Base-by-base conservation (phyloP, 192 early-diverging fungal genomes). In the Mortierella claussenii region DNA sequence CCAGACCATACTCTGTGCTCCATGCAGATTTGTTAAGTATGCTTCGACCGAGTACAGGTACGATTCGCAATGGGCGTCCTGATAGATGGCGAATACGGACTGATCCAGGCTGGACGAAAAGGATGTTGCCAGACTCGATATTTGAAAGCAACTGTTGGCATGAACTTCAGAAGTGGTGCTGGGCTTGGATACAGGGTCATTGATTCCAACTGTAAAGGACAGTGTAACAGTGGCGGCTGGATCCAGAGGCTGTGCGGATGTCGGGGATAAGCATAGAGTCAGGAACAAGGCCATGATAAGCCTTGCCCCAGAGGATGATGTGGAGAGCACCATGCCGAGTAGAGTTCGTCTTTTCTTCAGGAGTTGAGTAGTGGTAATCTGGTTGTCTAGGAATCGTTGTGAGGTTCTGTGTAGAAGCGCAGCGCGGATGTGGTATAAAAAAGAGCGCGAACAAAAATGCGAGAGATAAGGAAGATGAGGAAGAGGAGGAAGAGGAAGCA, bases 21-120 rank as follows among this genome's bases (percentile, higher is more conserved):
- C 63, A 24, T 65, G 48, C 24, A 65, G 13, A 21, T 43, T 59
- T 17, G 20, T 12, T 3, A 75, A 27, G 9, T 32, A 36, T 9
- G 28, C 48, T 37, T 51, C 42, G 28, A 66, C 71, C 0, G 71
- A 75, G 30, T 66, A 75, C 9, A 65, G 43, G 31, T 75, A 75
- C 2, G 57, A 54, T 36, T 55, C 20, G 43, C 71, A 75, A 17
- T 7, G 23, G 28, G 27, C 33, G 23, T 75, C 71, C 51, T 60
- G 40, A 28, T 66, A 75, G 24, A 75, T 9, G 3, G 71, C 71
- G 43, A 75, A 60, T 27, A 63, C 42, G 3, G 69, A 24, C 17
- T 42, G 45, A 28, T 62, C 36, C 21, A 23, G 34, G 37, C 40
- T 48, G 2, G 47, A 63, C 17, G 42, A 28, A 26, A 71, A 71